Evolutionary conservation across 2,329 filamentous ascomycete species (phyloP).

Genomic region (Acrodontium crateriforme): DNA sequence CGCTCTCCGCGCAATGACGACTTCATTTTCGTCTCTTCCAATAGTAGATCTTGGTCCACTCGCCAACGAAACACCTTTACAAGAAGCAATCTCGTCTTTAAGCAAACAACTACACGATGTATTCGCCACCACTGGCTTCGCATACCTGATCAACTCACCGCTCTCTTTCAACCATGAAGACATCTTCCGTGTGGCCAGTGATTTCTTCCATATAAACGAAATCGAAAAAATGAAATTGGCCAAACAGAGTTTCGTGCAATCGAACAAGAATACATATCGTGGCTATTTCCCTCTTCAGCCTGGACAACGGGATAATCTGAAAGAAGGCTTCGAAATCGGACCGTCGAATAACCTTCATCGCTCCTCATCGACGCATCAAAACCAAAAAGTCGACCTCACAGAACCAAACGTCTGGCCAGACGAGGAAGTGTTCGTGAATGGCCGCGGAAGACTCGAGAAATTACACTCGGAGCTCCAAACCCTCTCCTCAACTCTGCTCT

Average conservation of each 20-base stretch:
- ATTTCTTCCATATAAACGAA: conserved; percentile 10
- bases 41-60: conserved; percentile 29
- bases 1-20: too few species aligned
- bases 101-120: conserved; percentile 27
- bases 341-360: conserved; percentile 10
- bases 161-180: conserved; percentile 29
- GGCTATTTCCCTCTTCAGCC: conserved; percentile 34
- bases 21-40: conserved; percentile 29
- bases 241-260: conserved; percentile 28
- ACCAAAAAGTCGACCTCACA: conserved; percentile 25
- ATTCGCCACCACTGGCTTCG: conserved; percentile 34
- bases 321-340: conserved; percentile 35
- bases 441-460: conserved; percentile 19
- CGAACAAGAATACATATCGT: conserved; percentile 32
- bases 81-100: conserved; percentile 19
- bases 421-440: conserved; percentile 8
- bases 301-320: conserved; percentile 28
- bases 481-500: conserved; percentile 26
- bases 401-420: conserved; percentile 31
- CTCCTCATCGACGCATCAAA: too few species aligned
- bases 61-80: conserved; percentile 11
- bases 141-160: conserved; percentile 31
- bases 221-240: conserved; percentile 19
- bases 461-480: conserved; percentile 28
- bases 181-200: conserved; percentile 27